phyloP scores from a whole-genome alignment of 1,284 basidiomycete species.

The Trichosporon sp. region DNA sequence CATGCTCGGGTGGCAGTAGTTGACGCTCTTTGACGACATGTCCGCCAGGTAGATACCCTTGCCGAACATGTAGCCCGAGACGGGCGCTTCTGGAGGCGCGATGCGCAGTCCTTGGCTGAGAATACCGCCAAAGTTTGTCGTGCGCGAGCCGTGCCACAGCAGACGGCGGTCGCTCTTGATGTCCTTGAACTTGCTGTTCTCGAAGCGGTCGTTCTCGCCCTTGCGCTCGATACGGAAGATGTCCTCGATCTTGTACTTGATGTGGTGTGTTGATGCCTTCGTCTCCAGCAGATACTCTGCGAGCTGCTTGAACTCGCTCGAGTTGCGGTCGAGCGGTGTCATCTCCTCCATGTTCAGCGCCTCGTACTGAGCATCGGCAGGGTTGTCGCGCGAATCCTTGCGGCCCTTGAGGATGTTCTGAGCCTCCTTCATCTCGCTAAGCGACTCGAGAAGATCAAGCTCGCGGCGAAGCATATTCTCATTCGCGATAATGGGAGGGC shows the following conservation, averaged over 20 bases:
- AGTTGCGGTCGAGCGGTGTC: constrained; percentile 51
- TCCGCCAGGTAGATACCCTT: constrained; percentile 66
- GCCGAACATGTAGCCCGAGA: constrained; percentile 56
- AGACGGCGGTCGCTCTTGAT: constrained; percentile 55
- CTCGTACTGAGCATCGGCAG: constrained; percentile 57
- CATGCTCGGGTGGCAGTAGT: constrained; percentile 54
- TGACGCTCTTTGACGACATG: constrained; percentile 63
- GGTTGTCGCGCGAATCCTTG: constrained; percentile 48
- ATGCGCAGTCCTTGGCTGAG: constrained; percentile 62
- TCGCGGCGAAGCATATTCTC: constrained; percentile 53
- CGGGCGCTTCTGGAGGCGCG: constrained; percentile 58
- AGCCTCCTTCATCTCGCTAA: constrained; percentile 57
- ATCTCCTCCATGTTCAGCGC: constrained; percentile 56
- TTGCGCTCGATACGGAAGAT: constrained; percentile 58
- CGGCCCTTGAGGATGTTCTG: constrained; percentile 55
- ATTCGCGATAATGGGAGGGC: constrained; percentile 53
- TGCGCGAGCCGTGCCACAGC: constrained; percentile 58
- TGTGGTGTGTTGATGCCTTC: constrained; percentile 50
- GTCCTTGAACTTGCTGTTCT: constrained; percentile 51
- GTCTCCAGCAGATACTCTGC: constrained; percentile 56
- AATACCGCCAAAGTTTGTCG: constrained; percentile 50
- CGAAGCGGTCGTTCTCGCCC: constrained; percentile 54
- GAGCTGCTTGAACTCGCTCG: constrained; percentile 54
- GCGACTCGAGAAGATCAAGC: constrained; percentile 61
- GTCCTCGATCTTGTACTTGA: constrained; percentile 51